Conservation (phyloP, 148 eudicot species). For the Chenopodium berlandieri region DNA sequence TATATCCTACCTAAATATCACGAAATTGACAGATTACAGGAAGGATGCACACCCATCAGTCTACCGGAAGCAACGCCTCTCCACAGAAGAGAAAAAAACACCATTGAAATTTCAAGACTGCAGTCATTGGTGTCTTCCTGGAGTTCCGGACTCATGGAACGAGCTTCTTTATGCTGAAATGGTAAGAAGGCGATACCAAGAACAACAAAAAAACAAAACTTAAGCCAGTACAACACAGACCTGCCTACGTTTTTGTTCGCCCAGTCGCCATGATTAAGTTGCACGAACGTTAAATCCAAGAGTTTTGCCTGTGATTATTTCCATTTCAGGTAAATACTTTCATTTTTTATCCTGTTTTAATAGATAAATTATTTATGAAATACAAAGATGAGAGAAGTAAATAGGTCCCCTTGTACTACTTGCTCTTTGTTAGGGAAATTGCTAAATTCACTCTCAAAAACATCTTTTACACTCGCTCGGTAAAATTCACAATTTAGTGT, state of each 20-base stretch:
- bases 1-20: slow-evolving; percentile 68
- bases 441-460: neutral
- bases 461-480: neutral
- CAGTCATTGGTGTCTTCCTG: slow-evolving; percentile 99
- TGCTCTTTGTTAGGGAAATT: neutral
- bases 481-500: neutral
- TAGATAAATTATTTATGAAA: neutral
- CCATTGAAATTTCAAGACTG: slow-evolving; percentile 76
- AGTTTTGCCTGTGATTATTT: neutral
- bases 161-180: slow-evolving; percentile 82
- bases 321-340: neutral
- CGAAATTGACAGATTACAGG: slow-evolving; percentile 72
- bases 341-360: neutral
- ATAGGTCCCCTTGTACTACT: neutral
- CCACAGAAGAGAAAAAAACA: slow-evolving; percentile 47
- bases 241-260: neutral
- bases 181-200: slow-evolving; percentile 46
- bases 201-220: slow-evolving; percentile 26
- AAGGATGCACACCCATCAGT: slow-evolving; percentile 92
- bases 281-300: neutral
- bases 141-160: slow-evolving; percentile 95
- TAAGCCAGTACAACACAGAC: slow-evolving; percentile 13
- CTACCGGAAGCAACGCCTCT: slow-evolving; percentile 47
- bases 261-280: slow-evolving; percentile 15
- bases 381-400: slow-evolving; percentile 10